These are phyloP conservation scores for Mycena venus DNA, from an alignment of 768 basidiomycete genomes.

Conservation along the genomic window DNA sequence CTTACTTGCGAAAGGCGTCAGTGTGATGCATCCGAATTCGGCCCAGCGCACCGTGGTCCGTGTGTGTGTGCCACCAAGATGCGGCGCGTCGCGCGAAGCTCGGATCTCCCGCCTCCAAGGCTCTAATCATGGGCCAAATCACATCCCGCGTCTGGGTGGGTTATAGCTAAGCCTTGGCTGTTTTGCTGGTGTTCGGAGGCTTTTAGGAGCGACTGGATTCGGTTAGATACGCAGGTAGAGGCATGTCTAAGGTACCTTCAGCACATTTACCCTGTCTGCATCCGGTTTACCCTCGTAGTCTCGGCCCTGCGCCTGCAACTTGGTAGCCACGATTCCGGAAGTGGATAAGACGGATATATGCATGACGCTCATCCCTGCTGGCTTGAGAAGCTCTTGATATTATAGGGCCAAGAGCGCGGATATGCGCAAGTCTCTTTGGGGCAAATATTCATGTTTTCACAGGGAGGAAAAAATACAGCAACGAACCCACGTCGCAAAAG, in stretches of 20 bases:
- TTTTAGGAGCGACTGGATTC: neutral
- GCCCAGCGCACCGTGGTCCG: constrained; percentile 12
- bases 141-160: neutral
- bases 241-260: neutral
- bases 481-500: too few relatives aligned
- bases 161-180: neutral
- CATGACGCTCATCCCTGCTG: neutral
- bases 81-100: neutral
- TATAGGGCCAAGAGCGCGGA: too few relatives aligned
- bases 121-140: neutral
- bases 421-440: too few relatives aligned
- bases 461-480: too few relatives aligned
- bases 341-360: neutral
- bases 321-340: neutral
- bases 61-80: neutral
- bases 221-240: too few relatives aligned
- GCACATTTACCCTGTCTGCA: neutral
- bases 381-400: neutral
- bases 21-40: neutral
- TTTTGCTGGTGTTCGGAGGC: neutral
- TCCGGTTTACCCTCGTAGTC: neutral
- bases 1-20: neutral
- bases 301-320: neutral
- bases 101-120: neutral
- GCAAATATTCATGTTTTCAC: too few relatives aligned